Conservation (phyloP, 352 stramenopile genomes). For the Hyaloperonospora brassicae region DNA sequence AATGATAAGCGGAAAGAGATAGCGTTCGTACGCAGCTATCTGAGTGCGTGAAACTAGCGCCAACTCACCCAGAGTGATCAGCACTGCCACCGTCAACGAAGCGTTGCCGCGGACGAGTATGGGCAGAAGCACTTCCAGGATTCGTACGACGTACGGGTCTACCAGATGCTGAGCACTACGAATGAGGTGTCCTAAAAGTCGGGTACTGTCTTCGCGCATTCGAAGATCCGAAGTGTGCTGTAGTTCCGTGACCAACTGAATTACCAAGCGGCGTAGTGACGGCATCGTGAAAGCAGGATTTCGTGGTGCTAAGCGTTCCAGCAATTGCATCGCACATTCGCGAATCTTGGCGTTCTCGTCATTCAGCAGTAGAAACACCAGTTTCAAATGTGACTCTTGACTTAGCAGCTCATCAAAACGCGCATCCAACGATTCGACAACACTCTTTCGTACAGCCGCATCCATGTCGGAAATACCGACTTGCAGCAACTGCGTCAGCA, state of each 20-base stretch:
- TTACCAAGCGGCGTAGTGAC: constrained; percentile 88
- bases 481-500: constrained; percentile 88
- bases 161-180: constrained; percentile 81
- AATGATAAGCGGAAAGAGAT: constrained; percentile 94
- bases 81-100: constrained; percentile 61
- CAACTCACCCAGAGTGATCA: constrained; percentile 87
- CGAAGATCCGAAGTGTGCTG: constrained; percentile 84
- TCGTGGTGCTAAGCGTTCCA: constrained; percentile 88
- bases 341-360: constrained; percentile 88
- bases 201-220: constrained; percentile 85
- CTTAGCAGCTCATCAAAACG: constrained; percentile 92
- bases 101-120: constrained; percentile 86
- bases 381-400: constrained; percentile 87
- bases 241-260: constrained; percentile 93
- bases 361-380: constrained; percentile 93
- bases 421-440: constrained; percentile 89
- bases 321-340: constrained; percentile 86
- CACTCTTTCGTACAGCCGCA: constrained; percentile 83
- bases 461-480: constrained; percentile 91
- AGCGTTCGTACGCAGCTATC: constrained; percentile 89
- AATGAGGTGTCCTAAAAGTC: constrained; percentile 80
- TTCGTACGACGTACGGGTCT: constrained; percentile 69
- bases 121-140: constrained; percentile 66
- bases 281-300: constrained; percentile 96
- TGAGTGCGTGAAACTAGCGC: constrained; percentile 85